Evolutionary conservation across 2,329 filamentous ascomycete genomes (phyloP).

Genomic region (Amauroascus niger): DNA sequence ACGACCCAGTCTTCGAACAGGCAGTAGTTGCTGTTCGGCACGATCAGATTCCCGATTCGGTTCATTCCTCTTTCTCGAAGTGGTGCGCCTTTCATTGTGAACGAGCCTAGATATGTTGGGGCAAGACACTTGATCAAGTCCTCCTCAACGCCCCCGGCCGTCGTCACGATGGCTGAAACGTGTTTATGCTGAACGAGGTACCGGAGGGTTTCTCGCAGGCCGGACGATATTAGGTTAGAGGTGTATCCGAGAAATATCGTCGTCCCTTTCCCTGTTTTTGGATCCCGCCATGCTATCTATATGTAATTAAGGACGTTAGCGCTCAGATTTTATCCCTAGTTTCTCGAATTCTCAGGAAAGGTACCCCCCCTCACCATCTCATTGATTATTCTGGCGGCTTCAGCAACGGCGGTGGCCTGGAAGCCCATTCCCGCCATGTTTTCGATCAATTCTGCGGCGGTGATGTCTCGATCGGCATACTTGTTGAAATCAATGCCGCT

Average conservation of each 20-base stretch:
- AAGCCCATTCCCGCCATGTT: conserved; percentile 83
- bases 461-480: conserved; percentile 60
- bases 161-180: conserved; percentile 87
- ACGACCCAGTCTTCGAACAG: conserved; percentile 96
- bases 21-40: conserved; percentile 96
- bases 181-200: conserved; percentile 90
- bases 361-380: conserved; percentile 79
- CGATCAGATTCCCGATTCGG: conserved; percentile 88
- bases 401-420: conserved; percentile 68
- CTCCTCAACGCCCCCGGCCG: conserved; percentile 90
- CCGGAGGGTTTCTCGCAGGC: conserved; percentile 78
- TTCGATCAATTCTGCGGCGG: conserved; percentile 71
- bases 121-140: conserved; percentile 98
- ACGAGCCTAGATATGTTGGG: conserved; percentile 84
- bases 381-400: conserved; percentile 86
- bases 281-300: conserved; percentile 68
- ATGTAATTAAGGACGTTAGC: neutral
- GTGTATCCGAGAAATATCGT: conserved; percentile 98
- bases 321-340: too few species aligned
- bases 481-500: conserved; percentile 88
- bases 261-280: conserved; percentile 66
- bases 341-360: too few species aligned
- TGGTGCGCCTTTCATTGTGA: conserved; percentile 63
- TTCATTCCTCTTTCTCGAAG: conserved; percentile 82
- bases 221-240: conserved; percentile 93